Evolutionary conservation across 1,284 basidiomycete species (phyloP).

Genomic region (Peniophora sp.): DNA sequence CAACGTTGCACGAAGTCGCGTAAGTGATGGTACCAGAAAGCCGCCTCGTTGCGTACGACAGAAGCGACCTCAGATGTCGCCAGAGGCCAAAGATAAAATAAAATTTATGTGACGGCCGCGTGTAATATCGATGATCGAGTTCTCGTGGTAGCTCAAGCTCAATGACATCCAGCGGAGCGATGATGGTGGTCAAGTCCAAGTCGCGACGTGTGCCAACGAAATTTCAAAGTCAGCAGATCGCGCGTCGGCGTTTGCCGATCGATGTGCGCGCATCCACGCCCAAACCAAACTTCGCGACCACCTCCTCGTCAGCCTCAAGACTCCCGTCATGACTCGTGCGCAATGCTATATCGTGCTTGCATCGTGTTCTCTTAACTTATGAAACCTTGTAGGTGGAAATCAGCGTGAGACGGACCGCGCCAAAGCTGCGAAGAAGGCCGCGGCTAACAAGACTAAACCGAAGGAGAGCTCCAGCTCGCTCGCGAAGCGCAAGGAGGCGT

Average conservation of each 20-base stretch:
- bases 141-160: no score
- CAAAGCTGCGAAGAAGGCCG: constrained; percentile 67
- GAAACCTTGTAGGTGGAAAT: constrained; percentile 55
- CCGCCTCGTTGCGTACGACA: no score
- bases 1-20: no score
- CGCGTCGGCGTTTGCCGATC: constrained; percentile 8
- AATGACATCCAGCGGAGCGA: no score
- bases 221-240: not conserved
- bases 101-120: no score
- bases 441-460: constrained; percentile 41
- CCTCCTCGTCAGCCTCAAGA: not conserved
- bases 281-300: not conserved
- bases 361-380: not conserved
- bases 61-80: no score
- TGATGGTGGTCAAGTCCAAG: no score
- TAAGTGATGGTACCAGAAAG: no score
- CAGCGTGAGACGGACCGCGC: constrained; percentile 69
- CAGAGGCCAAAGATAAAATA: no score
- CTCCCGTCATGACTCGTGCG: constrained; percentile 14
- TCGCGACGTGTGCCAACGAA: no score
- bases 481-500: constrained; percentile 69
- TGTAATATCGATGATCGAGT: no score
- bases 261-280: not conserved
- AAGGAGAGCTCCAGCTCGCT: constrained; percentile 60
- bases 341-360: not conserved